phyloP scores from a whole-genome alignment of 441 rosid species.

The Gossypium trilobum region DNA sequence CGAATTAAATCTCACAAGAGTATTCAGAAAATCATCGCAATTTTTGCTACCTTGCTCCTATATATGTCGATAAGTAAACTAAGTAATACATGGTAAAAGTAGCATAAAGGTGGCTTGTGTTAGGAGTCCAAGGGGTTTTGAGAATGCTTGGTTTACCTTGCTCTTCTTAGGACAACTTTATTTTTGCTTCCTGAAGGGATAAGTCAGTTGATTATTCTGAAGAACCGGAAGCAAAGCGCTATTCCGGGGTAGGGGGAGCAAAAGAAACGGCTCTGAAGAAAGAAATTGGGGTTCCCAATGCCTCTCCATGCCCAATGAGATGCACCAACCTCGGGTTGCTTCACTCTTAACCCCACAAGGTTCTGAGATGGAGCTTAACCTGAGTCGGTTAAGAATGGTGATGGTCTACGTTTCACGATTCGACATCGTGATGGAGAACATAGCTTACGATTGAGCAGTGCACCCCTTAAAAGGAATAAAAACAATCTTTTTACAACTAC shows the following conservation, averaged over 20 bases:
- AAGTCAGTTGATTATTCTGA: too few species aligned
- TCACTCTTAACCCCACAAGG: not conserved
- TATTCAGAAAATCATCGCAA: not conserved
- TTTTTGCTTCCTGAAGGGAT: not conserved
- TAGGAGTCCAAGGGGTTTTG: not conserved
- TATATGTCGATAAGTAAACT: not conserved
- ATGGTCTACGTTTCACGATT: not conserved
- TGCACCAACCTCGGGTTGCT: too few species aligned
- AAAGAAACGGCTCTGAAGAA: too few species aligned
- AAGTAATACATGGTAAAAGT: too few species aligned
- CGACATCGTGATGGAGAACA: not conserved
- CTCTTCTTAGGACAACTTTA: not conserved
- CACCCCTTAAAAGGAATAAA: not conserved
- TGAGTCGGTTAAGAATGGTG: not conserved
- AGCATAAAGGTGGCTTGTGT: not conserved
- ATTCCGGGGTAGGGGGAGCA: too few species aligned
- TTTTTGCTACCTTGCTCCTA: not conserved
- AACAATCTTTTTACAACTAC: not conserved
- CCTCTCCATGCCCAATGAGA: not conserved
- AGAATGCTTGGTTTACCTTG: not conserved
- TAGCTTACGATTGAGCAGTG: not conserved
- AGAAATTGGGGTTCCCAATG: not conserved
- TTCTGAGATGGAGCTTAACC: not conserved
- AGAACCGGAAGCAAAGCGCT: too few species aligned
- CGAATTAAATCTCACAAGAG: not conserved